Percentiles rank a stretch among this genome's conserved stretches.
These are phyloP conservation scores for Lasiosphaeria miniovina DNA, from an alignment of 495 filamentous ascomycete genomes.

Conservation along the genomic window DNA sequence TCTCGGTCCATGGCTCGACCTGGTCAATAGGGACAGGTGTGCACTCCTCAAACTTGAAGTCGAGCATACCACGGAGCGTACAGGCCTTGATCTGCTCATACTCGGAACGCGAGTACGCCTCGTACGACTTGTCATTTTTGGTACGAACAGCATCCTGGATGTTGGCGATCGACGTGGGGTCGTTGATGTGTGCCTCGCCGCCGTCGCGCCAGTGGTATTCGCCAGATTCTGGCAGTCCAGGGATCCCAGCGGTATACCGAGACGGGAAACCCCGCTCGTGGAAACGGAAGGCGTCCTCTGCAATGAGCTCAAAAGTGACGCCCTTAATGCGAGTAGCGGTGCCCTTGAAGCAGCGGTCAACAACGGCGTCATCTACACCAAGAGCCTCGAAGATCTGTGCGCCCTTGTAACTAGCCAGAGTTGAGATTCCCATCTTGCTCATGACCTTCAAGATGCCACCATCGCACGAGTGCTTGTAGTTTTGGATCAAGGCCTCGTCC, in stretches of 20 bases:
- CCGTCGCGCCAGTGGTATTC: constrained; percentile 99
- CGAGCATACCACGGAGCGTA: constrained; percentile 92
- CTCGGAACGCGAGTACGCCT: constrained; percentile 90
- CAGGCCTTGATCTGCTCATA: constrained; percentile 99
- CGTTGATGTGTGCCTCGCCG: constrained; percentile 97
- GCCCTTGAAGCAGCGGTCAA: constrained; percentile 94
- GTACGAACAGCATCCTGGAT: constrained; percentile 96
- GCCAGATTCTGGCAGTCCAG: constrained; percentile 88
- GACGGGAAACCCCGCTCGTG: constrained; percentile 95
- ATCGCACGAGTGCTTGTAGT: constrained; percentile 98
- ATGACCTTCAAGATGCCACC: constrained; percentile 99
- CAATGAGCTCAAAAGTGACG: constrained; percentile 93
- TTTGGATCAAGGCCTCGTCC: constrained; percentile 83
- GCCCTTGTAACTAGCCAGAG: constrained; percentile 96
- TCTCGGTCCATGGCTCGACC: constrained; percentile 98
- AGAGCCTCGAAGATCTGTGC: constrained; percentile 99
- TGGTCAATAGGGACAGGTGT: constrained; percentile 92
- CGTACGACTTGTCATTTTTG: constrained; percentile 99
- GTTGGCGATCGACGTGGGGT: constrained; percentile 92
- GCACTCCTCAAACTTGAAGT: constrained; percentile 93
- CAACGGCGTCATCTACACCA: constrained; percentile 90
- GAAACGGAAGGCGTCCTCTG: constrained; percentile 93
- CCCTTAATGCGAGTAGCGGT: constrained; percentile 96
- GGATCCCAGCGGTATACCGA: constrained; percentile 70
- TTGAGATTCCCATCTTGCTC: constrained; percentile 99